These are phyloP conservation scores for Ligustrum vulgare DNA, from an alignment of 257 asterid genomes.

Conservation along the genomic window DNA sequence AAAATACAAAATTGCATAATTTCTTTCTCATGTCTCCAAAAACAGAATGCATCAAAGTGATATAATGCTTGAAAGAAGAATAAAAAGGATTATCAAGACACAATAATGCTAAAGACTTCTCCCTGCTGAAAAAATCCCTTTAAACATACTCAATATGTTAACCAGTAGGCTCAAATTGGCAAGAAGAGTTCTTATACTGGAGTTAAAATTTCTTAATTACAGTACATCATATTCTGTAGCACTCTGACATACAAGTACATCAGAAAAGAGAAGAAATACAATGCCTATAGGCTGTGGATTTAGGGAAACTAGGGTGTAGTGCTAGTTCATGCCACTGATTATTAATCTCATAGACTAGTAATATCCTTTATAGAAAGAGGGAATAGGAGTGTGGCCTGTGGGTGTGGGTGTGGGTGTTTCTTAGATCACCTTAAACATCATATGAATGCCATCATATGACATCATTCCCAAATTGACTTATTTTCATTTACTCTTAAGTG, in stretches of 20 bases:
- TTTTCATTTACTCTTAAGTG: conserved; percentile 10
- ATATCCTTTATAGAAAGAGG: neutral
- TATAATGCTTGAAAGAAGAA: neutral
- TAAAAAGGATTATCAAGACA: conserved; percentile 10
- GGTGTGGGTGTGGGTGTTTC: neutral
- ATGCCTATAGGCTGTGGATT: neutral
- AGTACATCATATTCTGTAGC: conserved; percentile 11
- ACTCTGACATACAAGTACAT: conserved; percentile 4
- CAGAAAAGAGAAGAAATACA: neutral
- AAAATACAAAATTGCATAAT: neutral
- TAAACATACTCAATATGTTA: neutral
- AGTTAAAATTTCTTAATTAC: conserved; percentile 1
- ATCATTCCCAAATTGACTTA: conserved; percentile 4
- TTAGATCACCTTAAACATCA: conserved; percentile 4
- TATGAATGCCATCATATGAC: neutral
- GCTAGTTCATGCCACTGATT: conserved; percentile 5
- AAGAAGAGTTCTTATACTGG: neutral
- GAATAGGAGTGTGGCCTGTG: neutral
- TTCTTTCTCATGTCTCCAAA: neutral
- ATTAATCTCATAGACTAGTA: conserved; percentile 12
- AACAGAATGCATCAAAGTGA: neutral
- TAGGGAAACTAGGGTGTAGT: neutral
- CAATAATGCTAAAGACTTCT: neutral
- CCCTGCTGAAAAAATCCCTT: neutral
- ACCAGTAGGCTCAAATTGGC: neutral